phyloP scores from a whole-genome alignment of 768 basidiomycete species.

The Lentinula edodes region DNA sequence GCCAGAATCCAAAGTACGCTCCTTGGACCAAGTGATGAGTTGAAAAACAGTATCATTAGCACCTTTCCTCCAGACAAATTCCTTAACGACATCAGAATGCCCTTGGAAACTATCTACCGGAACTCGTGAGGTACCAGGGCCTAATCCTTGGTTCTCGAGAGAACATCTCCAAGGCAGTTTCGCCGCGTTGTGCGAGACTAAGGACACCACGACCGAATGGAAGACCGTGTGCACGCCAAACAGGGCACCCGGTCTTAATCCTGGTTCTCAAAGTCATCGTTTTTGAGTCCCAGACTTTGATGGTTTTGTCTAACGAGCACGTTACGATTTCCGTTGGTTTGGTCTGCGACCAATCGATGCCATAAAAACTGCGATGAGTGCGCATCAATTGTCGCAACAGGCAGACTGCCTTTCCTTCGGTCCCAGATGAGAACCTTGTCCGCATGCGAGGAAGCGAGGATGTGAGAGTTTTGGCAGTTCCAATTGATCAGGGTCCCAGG shows the following conservation, averaged over 20 bases:
- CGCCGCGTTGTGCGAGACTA: slow-evolving; percentile 83
- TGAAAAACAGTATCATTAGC: slow-evolving; percentile 47
- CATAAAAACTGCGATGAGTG: slow-evolving; percentile 94
- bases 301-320: slow-evolving; percentile 90
- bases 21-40: slow-evolving; percentile 73
- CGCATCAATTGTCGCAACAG: slow-evolving; percentile 67
- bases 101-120: slow-evolving; percentile 80
- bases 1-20: slow-evolving; percentile 91
- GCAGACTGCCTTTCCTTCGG: slow-evolving; percentile 88
- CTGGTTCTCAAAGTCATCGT: slow-evolving; percentile 21
- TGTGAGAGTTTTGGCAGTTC: slow-evolving; percentile 82
- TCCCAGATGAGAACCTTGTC: slow-evolving; percentile 94
- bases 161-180: slow-evolving; percentile 84
- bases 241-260: slow-evolving; percentile 79
- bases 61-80: slow-evolving; percentile 92
- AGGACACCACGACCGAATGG: slow-evolving; percentile 90
- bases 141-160: slow-evolving; percentile 21
- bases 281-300: slow-evolving; percentile 79
- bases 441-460: slow-evolving; percentile 86
- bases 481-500: slow-evolving; percentile 96
- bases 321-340: slow-evolving; percentile 79
- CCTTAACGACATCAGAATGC: slow-evolving; percentile 91
- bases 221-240: slow-evolving; percentile 89
- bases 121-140: slow-evolving; percentile 18
- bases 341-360: slow-evolving; percentile 91